A percentile compares a stretch with the other conserved stretches of the same genome.
phyloP scores from a whole-genome alignment of 352 stramenopile species.

The Saprolegnia diclina region DNA sequence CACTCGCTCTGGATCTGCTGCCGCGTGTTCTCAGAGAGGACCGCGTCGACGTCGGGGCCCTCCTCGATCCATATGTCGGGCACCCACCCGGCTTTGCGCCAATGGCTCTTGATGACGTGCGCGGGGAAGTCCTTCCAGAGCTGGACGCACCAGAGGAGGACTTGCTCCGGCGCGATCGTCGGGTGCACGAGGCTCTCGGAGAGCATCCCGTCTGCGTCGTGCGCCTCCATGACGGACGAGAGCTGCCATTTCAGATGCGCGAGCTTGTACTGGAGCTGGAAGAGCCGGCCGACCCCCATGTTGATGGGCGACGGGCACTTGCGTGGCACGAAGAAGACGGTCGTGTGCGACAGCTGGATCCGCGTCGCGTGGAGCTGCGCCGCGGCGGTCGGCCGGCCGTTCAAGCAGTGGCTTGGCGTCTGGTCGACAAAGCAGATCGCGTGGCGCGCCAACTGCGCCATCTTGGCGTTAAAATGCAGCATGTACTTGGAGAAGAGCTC shows the following conservation, averaged over 20 bases:
- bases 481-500: slow-evolving; percentile 24
- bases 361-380: slow-evolving; percentile 1
- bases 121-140: slow-evolving; percentile 23
- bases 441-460: slow-evolving; percentile 8
- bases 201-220: not conserved
- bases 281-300: not conserved
- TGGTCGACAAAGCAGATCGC: slow-evolving; percentile 25
- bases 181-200: not conserved
- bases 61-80: not conserved
- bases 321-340: slow-evolving; percentile 5
- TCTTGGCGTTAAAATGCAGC: slow-evolving; percentile 19
- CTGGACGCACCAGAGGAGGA: slow-evolving; percentile 12
- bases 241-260: slow-evolving; percentile 18
- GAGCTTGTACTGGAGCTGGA: slow-evolving; percentile 27
- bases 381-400: slow-evolving; percentile 12
- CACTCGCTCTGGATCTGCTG: slow-evolving; percentile 1
- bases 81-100: slow-evolving; percentile 17
- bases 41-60: not conserved
- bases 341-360: slow-evolving; percentile 23
- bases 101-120: slow-evolving; percentile 17
- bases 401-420: slow-evolving; percentile 21
- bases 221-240: slow-evolving; percentile 10
- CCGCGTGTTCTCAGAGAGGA: slow-evolving; percentile 7
- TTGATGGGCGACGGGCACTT: slow-evolving; percentile 11
- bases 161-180: not conserved